Percentiles rank a stretch among this genome's conserved stretches.
phyloP scores from a whole-genome alignment of 1,139 yeast species.

The Scheffersomyces stambukii region DNA sequence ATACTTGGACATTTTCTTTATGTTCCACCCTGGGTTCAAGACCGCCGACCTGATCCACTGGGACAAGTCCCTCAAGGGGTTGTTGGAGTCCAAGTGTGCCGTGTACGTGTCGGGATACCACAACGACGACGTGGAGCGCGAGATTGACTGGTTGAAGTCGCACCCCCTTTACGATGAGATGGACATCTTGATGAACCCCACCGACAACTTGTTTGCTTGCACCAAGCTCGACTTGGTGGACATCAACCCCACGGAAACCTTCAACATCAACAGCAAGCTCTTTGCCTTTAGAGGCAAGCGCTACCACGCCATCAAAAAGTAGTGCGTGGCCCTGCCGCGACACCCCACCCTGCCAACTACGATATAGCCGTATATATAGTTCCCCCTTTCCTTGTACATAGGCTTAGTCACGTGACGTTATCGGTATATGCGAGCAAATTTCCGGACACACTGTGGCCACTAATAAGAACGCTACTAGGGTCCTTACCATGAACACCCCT shows the following conservation, averaged over 20 bases:
- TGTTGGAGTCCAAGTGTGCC: slow-evolving; percentile 90
- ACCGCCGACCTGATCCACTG: slow-evolving; percentile 81
- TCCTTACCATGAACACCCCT: slow-evolving; percentile 20
- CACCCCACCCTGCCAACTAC: no score
- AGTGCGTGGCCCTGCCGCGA: neutral
- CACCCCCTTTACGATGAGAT: slow-evolving; percentile 61
- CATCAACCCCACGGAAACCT: slow-evolving; percentile 84
- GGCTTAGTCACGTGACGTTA: no score
- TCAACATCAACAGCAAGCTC: slow-evolving; percentile 83
- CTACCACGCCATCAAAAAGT: slow-evolving; percentile 68
- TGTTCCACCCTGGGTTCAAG: slow-evolving; percentile 93
- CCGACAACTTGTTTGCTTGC: slow-evolving; percentile 71
- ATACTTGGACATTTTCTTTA: slow-evolving; percentile 83
- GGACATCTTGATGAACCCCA: slow-evolving; percentile 76
- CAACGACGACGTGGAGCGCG: slow-evolving; percentile 64
- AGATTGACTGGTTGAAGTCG: slow-evolving; percentile 66
- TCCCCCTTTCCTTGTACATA: slow-evolving; percentile 4
- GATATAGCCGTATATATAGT: no score
- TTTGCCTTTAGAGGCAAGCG: slow-evolving; percentile 96
- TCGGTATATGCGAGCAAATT: no score
- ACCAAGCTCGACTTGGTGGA: slow-evolving; percentile 95
- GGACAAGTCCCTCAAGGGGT: slow-evolving; percentile 78
- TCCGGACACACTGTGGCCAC: no score
- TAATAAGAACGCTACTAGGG: no score
- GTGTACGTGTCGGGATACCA: slow-evolving; percentile 89